These are phyloP conservation scores for Saturnispora diversa DNA, from an alignment of 805 yeast species.

Conservation along the genomic window DNA sequence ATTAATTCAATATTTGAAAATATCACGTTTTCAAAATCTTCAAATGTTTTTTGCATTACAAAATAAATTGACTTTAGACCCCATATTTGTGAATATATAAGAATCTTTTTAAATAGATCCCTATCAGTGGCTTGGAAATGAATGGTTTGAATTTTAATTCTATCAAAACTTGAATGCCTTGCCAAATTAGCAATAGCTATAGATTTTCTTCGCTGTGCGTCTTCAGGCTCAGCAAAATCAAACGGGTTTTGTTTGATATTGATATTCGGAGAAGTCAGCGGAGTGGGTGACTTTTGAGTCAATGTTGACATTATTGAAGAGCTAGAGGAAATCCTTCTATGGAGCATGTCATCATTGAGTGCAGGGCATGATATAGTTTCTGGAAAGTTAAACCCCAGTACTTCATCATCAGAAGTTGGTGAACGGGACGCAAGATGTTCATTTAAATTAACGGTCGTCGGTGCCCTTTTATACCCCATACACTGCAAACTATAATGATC, in stretches of 20 bases:
- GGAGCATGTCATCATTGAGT: background rate
- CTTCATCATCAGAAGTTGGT: background rate
- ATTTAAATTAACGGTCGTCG: background rate
- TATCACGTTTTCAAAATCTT: constrained; percentile 1
- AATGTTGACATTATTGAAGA: constrained; percentile 1
- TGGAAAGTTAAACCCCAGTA: too few species aligned
- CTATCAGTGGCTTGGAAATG: background rate
- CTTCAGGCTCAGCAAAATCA: background rate
- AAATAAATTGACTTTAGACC: background rate
- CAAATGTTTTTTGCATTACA: background rate
- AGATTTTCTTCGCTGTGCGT: background rate
- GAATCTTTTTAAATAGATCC: background rate
- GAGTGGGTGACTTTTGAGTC: background rate
- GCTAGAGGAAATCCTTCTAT: background rate
- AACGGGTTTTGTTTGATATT: background rate
- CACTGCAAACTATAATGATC: background rate
- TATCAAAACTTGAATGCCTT: background rate
- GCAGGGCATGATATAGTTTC: background rate
- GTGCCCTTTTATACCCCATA: too few species aligned
- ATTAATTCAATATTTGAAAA: background rate
- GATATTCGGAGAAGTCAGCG: constrained; percentile 3
- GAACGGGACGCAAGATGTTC: background rate
- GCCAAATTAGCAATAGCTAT: background rate
- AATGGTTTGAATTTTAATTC: background rate
- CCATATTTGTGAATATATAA: background rate